Conservation (phyloP, 371 early-diverging fungal genomes). For the Choanephora cucurbitarum region DNA sequence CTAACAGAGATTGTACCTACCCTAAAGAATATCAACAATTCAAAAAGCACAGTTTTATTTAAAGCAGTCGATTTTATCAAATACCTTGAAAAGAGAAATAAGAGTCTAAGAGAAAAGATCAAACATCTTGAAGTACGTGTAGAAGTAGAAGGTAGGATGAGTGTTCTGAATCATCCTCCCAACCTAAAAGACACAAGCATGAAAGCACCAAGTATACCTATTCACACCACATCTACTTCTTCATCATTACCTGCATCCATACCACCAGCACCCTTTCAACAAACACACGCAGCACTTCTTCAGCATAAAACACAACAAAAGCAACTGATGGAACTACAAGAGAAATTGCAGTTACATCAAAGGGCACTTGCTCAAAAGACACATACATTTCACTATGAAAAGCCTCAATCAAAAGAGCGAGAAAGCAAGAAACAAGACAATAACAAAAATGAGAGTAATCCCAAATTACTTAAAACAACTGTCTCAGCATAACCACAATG, state of each 20-base stretch:
- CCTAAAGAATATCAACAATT: constrained; percentile 55
- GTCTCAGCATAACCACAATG: neutral
- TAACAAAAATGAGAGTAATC: neutral
- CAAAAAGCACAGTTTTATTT: constrained; percentile 53
- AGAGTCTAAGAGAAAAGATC: constrained; percentile 56
- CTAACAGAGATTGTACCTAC: constrained; percentile 80
- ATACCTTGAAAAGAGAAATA: constrained; percentile 52
- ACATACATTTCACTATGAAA: too few relatives aligned
- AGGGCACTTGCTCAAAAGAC: constrained; percentile 31
- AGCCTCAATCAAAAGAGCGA: too few relatives aligned
- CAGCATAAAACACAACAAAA: constrained; percentile 50
- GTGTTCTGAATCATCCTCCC: constrained; percentile 4
- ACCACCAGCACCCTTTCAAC: constrained; percentile 13
- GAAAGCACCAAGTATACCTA: constrained; percentile 4
- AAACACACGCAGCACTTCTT: constrained; percentile 39
- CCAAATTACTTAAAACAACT: neutral
- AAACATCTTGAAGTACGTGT: constrained; percentile 53
- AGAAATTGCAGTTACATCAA: constrained; percentile 37
- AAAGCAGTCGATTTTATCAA: constrained; percentile 53
- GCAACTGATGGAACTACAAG: constrained; percentile 39
- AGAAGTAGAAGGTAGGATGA: constrained; percentile 34
- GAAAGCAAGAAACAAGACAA: neutral
- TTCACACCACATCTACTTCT: constrained; percentile 3
- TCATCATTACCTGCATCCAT: neutral
- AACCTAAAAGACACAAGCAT: neutral